Evolutionary conservation across 1,284 basidiomycete genomes (phyloP), one percentile per base, ranked within the genome.

Genomic region (Xerocomus amazonicus): DNA sequence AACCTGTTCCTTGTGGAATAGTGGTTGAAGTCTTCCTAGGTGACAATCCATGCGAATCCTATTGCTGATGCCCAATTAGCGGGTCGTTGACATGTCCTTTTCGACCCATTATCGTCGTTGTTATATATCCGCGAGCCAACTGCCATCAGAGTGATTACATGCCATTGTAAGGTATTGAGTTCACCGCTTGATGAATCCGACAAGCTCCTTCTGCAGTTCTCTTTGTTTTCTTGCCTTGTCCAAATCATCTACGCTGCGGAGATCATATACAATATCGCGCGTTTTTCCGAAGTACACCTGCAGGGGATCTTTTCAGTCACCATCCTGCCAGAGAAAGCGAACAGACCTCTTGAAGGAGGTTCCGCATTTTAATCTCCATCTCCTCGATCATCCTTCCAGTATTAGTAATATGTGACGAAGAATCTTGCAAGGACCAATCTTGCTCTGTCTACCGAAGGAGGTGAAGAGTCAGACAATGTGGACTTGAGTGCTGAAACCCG

Each of bases 251-350:
- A 90, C 74, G 56, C 90, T 93, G 41, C 97, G 81, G 46, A 99
- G 75, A 61, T 96, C 91, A 60, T 90, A 90, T 12, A 97, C 87
- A 38, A 99, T 86, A 66, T 99, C 96, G 57, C 90, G 85, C 39
- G 95, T 98, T 75, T 99, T 99, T 50, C 92, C 94, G 73, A 98
- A 98, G 74, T 98, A 98, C 14, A 99, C 96, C 84, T 87, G 56
- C 45, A 6, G 10, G 39, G 45, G 48, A 29, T 40, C 35, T n/a
- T 14, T 44, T 54, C 48, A 60, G 43, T 4, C 28, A 14, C 47
- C 2, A 23, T 47, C 47, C 26, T 33, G 35, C 50, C 6, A 48
- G 36, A 23, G 16, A 32, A 58, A 54, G 48, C 28, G 42, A 26
- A 49, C 73, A 29, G 53, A 80, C 84, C 73, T 97, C 92, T 65